Conservation (phyloP, 176 grass and related monocot species). For the Guadua angustifolia region DNA sequence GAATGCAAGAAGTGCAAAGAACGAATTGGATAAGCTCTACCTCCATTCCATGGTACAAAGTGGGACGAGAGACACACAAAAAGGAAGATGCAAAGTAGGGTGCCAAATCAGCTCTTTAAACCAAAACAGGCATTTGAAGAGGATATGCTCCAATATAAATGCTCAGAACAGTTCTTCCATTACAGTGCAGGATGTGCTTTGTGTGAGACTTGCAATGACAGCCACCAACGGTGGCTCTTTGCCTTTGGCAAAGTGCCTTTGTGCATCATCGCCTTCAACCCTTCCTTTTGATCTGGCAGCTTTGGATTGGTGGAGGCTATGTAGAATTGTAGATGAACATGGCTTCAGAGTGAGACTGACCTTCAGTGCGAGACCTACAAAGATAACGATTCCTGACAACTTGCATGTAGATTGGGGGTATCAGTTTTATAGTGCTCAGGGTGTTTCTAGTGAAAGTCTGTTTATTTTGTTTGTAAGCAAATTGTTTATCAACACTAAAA, state of each 20-base stretch:
- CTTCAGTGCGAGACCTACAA: slow-evolving; percentile 33
- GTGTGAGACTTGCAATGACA: slow-evolving; percentile 33
- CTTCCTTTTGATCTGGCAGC: slow-evolving; percentile 39
- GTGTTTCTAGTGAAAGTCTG: neutral
- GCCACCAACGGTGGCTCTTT: slow-evolving; percentile 52
- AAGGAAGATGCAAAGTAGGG: slow-evolving; percentile 45
- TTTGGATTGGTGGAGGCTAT: slow-evolving; percentile 50
- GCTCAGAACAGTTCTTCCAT: slow-evolving; percentile 50
- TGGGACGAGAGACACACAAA: slow-evolving; percentile 35
- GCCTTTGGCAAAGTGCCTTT: slow-evolving; percentile 53
- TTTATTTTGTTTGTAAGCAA: neutral
- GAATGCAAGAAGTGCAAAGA: slow-evolving; percentile 23
- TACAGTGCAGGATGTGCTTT: slow-evolving; percentile 37
- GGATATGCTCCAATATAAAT: slow-evolving; percentile 53
- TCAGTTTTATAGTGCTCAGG: slow-evolving; percentile 2
- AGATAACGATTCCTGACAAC: slow-evolving; percentile 15
- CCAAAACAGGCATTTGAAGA: slow-evolving; percentile 41
- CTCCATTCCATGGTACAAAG: slow-evolving; percentile 34
- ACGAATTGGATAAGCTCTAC: slow-evolving; percentile 56
- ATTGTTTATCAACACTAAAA: slow-evolving; percentile 30
- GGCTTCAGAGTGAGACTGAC: neutral
- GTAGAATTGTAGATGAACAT: slow-evolving; percentile 52
- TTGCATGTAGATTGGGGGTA: slow-evolving; percentile 15
- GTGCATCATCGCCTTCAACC: slow-evolving; percentile 38
- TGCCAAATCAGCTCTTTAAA: slow-evolving; percentile 34